Percentiles rank a stretch among this genome's conserved stretches.
phyloP scores from a whole-genome alignment of 805 yeast genomes.

The Candida gorgasii region DNA sequence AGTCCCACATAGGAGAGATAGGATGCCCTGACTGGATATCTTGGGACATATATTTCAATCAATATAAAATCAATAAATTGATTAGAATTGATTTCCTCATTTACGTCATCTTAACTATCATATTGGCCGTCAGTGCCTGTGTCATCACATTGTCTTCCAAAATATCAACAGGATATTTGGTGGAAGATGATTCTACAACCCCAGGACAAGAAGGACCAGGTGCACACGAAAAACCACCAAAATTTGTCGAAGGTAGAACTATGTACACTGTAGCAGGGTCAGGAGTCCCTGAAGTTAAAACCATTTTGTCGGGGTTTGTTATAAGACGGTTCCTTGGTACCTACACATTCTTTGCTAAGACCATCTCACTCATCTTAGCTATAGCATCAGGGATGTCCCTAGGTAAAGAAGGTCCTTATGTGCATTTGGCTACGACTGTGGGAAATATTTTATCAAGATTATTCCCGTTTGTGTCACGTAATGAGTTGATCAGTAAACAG shows the following conservation, averaged over 20 bases:
- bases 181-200: background rate
- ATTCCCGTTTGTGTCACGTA: constrained; percentile 45
- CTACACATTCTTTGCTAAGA: constrained; percentile 50
- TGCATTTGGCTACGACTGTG: constrained; percentile 58
- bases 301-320: constrained; percentile 59
- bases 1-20: constrained; percentile 8
- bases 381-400: constrained; percentile 58
- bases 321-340: constrained; percentile 54
- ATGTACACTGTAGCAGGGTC: constrained; percentile 58
- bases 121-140: constrained; percentile 47
- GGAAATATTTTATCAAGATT: constrained; percentile 54
- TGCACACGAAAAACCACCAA: background rate
- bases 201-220: background rate
- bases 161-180: constrained; percentile 23
- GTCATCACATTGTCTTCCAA: constrained; percentile 48
- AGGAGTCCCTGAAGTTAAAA: constrained; percentile 64
- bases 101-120: constrained; percentile 37
- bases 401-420: constrained; percentile 66
- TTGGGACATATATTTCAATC: constrained; percentile 40
- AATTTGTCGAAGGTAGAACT: constrained; percentile 15
- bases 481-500: constrained; percentile 53
- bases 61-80: constrained; percentile 8
- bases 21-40: constrained; percentile 44
- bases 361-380: constrained; percentile 49
- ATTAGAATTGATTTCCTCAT: constrained; percentile 33